Base-by-base conservation (phyloP, 305 asterid genomes). In the Fraxinus velutina region DNA sequence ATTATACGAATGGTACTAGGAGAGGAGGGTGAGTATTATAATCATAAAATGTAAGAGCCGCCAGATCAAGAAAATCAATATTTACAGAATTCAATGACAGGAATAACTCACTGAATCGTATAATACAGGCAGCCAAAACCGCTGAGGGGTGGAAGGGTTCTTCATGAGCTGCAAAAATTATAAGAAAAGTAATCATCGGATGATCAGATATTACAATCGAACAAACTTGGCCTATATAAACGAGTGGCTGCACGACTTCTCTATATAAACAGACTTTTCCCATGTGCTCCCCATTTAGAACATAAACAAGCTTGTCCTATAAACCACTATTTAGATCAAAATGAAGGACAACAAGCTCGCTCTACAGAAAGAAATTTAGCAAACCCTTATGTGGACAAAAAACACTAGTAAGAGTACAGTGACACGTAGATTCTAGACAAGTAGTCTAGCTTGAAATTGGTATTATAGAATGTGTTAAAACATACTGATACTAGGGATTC, bases 71-170 rank as follows among this genome's bases (percentile, higher is more conserved):
- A 78, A 50, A 77, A 76, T 32, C 82, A 55, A 39, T 44, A 44
- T 17, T 82, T 36, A 44, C 44, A 76, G 52, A 66, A 76, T 62
- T 44, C 6, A 50, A 74, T 68, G 33, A 13, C 64, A 74, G 66
- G 71, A 85, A 72, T 64, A 30, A 79, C 90, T 92, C 85, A 96
- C 98, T 34, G 99, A 92, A 86, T 93, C 98, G 15, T 85, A 80
- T 75, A 96, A 90, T 86, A 96, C 90, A 79, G 93, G 97, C 80
- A 96, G 90, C 98, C 97, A 96, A 81, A 94, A 94, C 82, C 88
- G 92, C 79, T 86, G 97, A 34, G 99, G 98, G 52, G 98, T 96
- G 32, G 98, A 91, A 84, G 96, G 97, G 87, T 89, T 96, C 86
- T 84, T 91, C 98, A 96, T 93, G 78, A 96, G 98, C 99, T 94